Base-by-base conservation (phyloP, 106 monocot genomes). In the Acorus gramineus region DNA sequence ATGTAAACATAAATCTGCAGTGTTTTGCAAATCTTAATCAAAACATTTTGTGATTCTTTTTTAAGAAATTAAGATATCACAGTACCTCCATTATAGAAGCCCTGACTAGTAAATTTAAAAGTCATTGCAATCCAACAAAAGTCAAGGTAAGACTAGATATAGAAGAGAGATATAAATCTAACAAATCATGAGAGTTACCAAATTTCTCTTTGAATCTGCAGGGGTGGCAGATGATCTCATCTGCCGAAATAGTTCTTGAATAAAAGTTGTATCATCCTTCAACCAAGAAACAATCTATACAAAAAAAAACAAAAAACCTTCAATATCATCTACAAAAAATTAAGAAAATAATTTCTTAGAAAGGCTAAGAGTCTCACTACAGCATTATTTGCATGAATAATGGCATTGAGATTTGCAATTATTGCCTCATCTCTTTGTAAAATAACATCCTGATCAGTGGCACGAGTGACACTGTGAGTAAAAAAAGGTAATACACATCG, bases 181-280 rank as follows among this genome's bases (percentile, higher is more conserved):
- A 28, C 28, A 28, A 28, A 28, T 28, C 28, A 28, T 28, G 28
- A 28, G 28, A 28, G 28, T 69, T 82, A 96, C 95, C 90, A 90
- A 79, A 75, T 87, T 83, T 60, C 74, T 76, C 77, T 80, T 96
- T 46, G 85, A 91, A 9, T 87, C 87, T 43, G 63, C 42, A 46
- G 87, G 83, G 67, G 72, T 77, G 14, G 46, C 71, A n/a, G 84
- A 55, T 47, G 84, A 96, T 73, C 78, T 78, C 90, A 87, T 87
- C 70, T 76, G 85, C 49, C 76, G 69, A 74, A 96, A 96, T 50
- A 96, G 64, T 54, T 91, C 87, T 74, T 85, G 85, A 65, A 96
- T 83, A 76, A 96, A 91, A 70, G 80, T 78, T 59, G 74, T 52
- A 77, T 96, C 96, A 74, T 98, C 96, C 73, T 98, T 98, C 54